Percentiles rank a stretch among this genome's conserved stretches.
Conservation (phyloP, 176 grass and related monocot genomes). For the Raddia distichophylla region DNA sequence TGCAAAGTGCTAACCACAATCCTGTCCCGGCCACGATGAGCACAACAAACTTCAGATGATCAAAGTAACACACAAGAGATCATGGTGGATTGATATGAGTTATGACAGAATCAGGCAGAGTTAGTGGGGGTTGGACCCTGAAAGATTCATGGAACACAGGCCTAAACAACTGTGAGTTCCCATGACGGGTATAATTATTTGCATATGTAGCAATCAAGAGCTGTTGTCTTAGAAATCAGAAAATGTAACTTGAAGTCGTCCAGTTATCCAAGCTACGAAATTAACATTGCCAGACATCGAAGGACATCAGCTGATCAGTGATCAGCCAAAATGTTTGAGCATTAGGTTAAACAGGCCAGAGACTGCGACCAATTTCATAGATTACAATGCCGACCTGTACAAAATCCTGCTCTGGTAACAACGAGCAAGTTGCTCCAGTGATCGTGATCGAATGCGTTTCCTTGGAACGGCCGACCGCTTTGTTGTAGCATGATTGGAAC, state of each 20-base stretch:
- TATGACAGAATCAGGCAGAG: conserved; percentile 9
- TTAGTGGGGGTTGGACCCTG: conserved; percentile 15
- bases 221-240: background rate
- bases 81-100: conserved; percentile 7
- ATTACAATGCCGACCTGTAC: conserved; percentile 14
- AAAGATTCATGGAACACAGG: conserved; percentile 44
- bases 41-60: background rate
- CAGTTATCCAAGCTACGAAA: background rate
- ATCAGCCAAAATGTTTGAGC: conserved; percentile 21
- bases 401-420: conserved; percentile 32
- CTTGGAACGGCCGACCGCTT: conserved; percentile 31
- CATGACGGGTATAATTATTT: conserved; percentile 3
- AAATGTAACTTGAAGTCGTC: conserved; percentile 8
- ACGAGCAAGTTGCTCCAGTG: conserved; percentile 29
- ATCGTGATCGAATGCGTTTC: conserved; percentile 42
- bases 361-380: conserved; percentile 29
- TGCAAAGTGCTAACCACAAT: conserved; percentile 10
- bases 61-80: conserved; percentile 15
- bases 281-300: background rate
- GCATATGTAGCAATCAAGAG: conserved; percentile 22
- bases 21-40: conserved; percentile 18
- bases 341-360: conserved; percentile 10
- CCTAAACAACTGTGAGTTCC: conserved; percentile 6
- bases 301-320: conserved; percentile 16
- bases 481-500: conserved; percentile 36